Base-by-base conservation (phyloP, 2,329 filamentous ascomycete species). In the Pseudocercospora fijiensis region DNA sequence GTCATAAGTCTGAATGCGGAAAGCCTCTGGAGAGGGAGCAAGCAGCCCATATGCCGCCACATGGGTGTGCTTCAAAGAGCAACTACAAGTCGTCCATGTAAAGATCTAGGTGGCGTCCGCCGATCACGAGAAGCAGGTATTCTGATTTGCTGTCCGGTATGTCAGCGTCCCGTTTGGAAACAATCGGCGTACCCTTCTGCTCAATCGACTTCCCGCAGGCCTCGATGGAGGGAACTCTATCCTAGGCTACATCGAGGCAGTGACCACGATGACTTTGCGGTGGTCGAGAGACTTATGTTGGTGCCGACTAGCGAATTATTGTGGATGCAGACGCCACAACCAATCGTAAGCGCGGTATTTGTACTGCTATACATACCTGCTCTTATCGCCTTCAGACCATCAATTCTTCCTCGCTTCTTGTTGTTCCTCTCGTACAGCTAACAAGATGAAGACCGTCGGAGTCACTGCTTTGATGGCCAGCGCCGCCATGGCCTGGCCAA, bases 401-500 rank as follows among this genome's bases (percentile, higher is more conserved):
- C 45, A 10, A 24, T 26, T 18, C 24, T 49, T n/a, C 9, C 37
- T 18, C 37, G 37, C 18, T 16, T 49, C 45, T 49, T 26, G 18
- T 13, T 26, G 43, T 6, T 22, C 13, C 18, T 47, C 6, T 22
- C 10, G 10, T 33, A 33, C 1, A 5, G 10, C 22, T 13, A 53
- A 26, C 49, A 53, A 27, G 11, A 53, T 53, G 49, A 53, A 53
- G 49, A 27, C 49, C 18, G 49, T 53, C 8, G 49, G 10, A 53
- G 49, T 53, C 11, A 53, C 49, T 10, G 49, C 49, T 11, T 28
- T 53, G 22, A 53, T 53, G 49, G 49, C 49, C 22, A 16, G 49
- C 18, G 49, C 49, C 49, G 49, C 49, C 49, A 53, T 53, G 49
- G 49, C 49, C 22, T 53, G 49, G 49, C 49, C 49, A 24, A 53